A percentile compares a stretch with the other conserved stretches of the same genome.
phyloP scores from a whole-genome alignment of 106 monocot species.

The Narthecium ossifragum region DNA sequence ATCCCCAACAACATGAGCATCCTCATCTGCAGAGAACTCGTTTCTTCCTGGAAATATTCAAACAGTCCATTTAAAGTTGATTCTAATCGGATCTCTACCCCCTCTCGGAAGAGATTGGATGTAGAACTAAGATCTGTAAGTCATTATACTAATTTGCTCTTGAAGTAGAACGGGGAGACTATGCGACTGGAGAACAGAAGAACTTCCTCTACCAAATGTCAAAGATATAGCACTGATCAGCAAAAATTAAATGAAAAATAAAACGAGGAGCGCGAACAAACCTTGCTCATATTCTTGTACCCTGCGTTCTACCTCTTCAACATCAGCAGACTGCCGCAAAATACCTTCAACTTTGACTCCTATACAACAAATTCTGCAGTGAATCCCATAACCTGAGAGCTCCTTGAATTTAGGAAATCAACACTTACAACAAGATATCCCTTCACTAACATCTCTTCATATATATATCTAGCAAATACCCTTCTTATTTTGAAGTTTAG shows the following conservation, averaged over 20 bases:
- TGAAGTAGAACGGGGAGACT: too few species aligned
- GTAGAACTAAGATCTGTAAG: too few species aligned
- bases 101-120: too few species aligned
- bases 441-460: too few species aligned
- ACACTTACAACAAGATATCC: too few species aligned
- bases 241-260: neutral
- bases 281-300: constrained; percentile 83
- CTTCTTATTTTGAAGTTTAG: too few species aligned
- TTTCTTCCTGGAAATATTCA: constrained; percentile 48
- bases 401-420: neutral
- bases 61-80: neutral
- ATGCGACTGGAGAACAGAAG: constrained; percentile 2
- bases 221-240: too few species aligned
- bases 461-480: too few species aligned
- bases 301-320: constrained; percentile 88
- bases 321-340: constrained; percentile 97
- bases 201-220: neutral
- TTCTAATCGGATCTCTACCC: too few species aligned
- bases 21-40: constrained; percentile 83
- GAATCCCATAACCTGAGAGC: neutral
- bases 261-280: constrained; percentile 13
- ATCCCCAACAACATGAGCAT: constrained; percentile 98
- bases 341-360: constrained; percentile 96
- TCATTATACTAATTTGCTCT: too few species aligned
- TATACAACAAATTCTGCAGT: constrained; percentile 10